These are phyloP conservation scores for Fraxinus baroniana DNA, from an alignment of 305 asterid species.

Conservation along the genomic window DNA sequence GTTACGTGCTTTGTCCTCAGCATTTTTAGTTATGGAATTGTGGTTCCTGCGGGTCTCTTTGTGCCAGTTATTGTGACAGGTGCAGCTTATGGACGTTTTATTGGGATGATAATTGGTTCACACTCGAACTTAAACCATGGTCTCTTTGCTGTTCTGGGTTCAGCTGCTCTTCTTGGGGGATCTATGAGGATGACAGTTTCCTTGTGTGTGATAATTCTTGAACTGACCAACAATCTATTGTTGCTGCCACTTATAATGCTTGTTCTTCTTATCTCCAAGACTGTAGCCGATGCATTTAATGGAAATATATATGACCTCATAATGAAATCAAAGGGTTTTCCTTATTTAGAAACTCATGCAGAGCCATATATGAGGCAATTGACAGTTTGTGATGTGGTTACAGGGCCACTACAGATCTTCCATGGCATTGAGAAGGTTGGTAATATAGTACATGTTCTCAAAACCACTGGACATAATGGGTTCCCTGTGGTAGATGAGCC, in stretches of 20 bases:
- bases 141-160: conserved; percentile 84
- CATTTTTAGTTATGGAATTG: conserved; percentile 80
- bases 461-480: conserved; percentile 70
- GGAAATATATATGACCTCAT: conserved; percentile 75
- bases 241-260: conserved; percentile 77
- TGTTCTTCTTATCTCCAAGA: conserved; percentile 85
- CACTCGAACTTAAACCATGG: conserved; percentile 80
- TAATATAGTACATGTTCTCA: conserved; percentile 72
- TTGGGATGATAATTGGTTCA: conserved; percentile 69
- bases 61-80: conserved; percentile 91
- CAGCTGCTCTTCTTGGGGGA: conserved; percentile 92
- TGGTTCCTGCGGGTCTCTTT: conserved; percentile 83
- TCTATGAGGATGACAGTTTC: conserved; percentile 93
- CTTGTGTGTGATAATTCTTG: conserved; percentile 77
- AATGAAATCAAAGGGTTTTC: conserved; percentile 77
- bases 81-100: conserved; percentile 83
- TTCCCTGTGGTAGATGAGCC: conserved; percentile 87
- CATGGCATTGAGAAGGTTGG: conserved; percentile 77
- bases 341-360: conserved; percentile 70
- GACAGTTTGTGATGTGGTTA: conserved; percentile 75
- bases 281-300: conserved; percentile 78
- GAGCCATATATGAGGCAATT: conserved; percentile 93
- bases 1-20: conserved; percentile 73
- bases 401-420: conserved; percentile 75
- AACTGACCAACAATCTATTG: conserved; percentile 67